These are phyloP conservation scores for Puya raimondii DNA, from an alignment of 176 grass and related monocot genomes.

Conservation along the genomic window DNA sequence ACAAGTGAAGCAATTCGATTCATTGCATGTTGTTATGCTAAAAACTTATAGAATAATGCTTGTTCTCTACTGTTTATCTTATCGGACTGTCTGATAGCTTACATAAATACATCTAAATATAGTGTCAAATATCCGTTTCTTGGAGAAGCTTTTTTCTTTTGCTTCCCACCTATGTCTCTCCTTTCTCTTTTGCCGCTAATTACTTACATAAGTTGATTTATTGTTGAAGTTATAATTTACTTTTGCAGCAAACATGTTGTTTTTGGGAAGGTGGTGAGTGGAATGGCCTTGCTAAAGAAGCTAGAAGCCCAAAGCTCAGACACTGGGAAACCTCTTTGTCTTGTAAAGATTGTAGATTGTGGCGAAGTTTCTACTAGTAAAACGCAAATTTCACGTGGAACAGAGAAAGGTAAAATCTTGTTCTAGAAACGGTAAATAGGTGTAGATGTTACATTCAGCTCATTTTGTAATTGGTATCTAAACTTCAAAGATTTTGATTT, in stretches of 20 bases:
- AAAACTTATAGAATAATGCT: too few species aligned
- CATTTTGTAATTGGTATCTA: too few species aligned
- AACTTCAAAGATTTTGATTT: too few species aligned
- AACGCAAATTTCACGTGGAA: conserved; percentile 25
- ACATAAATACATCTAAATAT: too few species aligned
- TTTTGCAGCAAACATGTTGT: conserved; percentile 71
- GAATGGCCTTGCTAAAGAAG: conserved; percentile 45
- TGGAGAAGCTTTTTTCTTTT: background rate
- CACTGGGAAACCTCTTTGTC: conserved; percentile 31
- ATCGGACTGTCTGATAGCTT: too few species aligned
- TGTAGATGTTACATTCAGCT: too few species aligned
- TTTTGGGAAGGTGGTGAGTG: conserved; percentile 53
- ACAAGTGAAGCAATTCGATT: too few species aligned
- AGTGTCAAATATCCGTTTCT: background rate
- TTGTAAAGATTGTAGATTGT: conserved; percentile 65
- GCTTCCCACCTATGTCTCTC: background rate
- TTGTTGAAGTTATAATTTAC: conserved; percentile 14
- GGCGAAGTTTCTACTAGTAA: conserved; percentile 42
- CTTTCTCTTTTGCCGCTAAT: background rate
- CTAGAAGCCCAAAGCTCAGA: conserved; percentile 42
- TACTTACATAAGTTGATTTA: background rate
- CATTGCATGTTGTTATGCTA: too few species aligned
- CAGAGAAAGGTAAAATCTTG: conserved; percentile 38
- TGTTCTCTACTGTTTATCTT: too few species aligned
- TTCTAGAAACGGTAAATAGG: too few species aligned